Evolutionary conservation across 140 eudicot genomes (phyloP).

Genomic region (Cichorium intybus): DNA sequence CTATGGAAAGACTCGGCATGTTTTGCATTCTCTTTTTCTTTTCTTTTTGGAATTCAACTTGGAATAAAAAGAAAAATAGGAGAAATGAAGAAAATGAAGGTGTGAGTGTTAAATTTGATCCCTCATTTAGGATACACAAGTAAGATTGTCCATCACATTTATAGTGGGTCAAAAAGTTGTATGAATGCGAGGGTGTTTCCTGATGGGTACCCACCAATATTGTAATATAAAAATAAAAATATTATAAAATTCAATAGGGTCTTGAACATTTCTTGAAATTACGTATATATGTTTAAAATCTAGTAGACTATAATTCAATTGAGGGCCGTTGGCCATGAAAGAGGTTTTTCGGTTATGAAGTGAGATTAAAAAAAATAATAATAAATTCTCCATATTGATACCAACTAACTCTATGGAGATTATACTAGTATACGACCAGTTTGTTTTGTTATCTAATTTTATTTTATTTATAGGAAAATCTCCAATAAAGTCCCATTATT

Average conservation of each 20-base stretch:
- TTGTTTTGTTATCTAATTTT: too few relatives aligned
- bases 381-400: too few relatives aligned
- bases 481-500: too few relatives aligned
- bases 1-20: conserved; percentile 6
- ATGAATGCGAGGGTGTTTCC: neutral
- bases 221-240: neutral
- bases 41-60: neutral
- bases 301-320: neutral
- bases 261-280: neutral
- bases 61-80: neutral
- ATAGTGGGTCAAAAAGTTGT: conserved; percentile 24
- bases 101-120: conserved; percentile 6
- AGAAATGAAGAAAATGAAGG: neutral
- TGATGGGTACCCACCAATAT: conserved; percentile 9
- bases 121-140: conserved; percentile 10
- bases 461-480: too few relatives aligned
- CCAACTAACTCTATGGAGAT: too few relatives aligned
- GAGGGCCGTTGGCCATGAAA: neutral
- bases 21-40: conserved; percentile 3
- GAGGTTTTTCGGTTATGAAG: neutral
- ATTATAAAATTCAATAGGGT: neutral
- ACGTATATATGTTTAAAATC: neutral
- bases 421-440: too few relatives aligned
- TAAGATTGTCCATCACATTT: conserved; percentile 17
- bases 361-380: too few relatives aligned